Evolutionary conservation across 73 alveolate species (phyloP).

Genomic region (Paraurostyla sp.): DNA sequence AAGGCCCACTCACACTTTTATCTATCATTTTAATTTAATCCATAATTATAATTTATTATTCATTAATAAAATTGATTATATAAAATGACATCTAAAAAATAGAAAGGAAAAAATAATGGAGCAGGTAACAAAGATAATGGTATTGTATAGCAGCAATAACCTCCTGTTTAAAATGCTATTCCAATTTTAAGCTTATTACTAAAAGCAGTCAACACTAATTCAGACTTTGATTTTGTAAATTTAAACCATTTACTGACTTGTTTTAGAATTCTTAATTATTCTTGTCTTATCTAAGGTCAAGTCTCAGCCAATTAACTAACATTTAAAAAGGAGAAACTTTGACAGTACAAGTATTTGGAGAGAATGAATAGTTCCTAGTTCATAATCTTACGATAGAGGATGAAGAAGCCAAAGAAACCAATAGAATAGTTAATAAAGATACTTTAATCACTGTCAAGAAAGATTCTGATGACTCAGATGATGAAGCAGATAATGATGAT

Average conservation of each 20-base stretch:
- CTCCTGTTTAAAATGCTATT: conserved; percentile 9
- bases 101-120: neutral
- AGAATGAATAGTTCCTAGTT: conserved; percentile 23
- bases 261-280: conserved; percentile 41
- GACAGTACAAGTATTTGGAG: conserved; percentile 51
- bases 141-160: neutral
- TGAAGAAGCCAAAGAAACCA: neutral
- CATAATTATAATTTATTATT: neutral
- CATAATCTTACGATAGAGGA: neutral
- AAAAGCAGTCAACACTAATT: neutral
- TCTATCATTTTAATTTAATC: neutral
- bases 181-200: neutral
- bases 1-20: conserved; percentile 4
- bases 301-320: conserved; percentile 11
- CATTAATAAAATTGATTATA: neutral
- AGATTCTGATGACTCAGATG: neutral
- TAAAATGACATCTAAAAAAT: neutral
- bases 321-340: conserved; percentile 14
- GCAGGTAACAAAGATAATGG: neutral
- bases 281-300: neutral
- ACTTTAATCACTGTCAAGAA: neutral
- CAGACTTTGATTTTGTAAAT: conserved; percentile 42
- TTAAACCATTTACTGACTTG: neutral
- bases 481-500: conserved; percentile 11
- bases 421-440: conserved; percentile 41